Conservation (phyloP, 352 stramenopile species). For the Elongisporangium prolatum region DNA sequence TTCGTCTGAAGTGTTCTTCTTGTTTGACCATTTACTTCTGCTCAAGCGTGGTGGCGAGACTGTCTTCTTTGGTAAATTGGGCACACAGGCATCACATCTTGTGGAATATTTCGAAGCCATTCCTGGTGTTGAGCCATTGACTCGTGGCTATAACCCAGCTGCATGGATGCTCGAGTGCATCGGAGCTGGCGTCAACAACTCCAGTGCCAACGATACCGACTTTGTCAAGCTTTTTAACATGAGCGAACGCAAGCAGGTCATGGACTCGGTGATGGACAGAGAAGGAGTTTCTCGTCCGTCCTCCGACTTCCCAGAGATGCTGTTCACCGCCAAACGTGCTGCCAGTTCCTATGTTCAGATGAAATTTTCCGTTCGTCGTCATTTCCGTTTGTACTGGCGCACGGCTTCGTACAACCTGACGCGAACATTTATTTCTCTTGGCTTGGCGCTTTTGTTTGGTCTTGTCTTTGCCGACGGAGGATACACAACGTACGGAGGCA, state of each 20-base stretch:
- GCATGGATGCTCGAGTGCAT: conserved; percentile 30
- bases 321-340: conserved; percentile 14
- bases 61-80: conserved; percentile 80
- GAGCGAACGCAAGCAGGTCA: conserved; percentile 4
- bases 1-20: conserved; percentile 68
- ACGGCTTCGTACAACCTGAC: conserved; percentile 14
- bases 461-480: conserved; percentile 14
- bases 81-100: conserved; percentile 28
- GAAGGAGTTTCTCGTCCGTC: conserved; percentile 3
- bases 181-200: conserved; percentile 58
- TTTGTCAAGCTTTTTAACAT: conserved; percentile 21
- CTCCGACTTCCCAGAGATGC: conserved; percentile 1
- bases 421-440: conserved; percentile 13
- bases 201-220: conserved; percentile 42
- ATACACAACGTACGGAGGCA: conserved; percentile 17
- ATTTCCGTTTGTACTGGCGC: conserved; percentile 31
- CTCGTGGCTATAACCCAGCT: conserved; percentile 21
- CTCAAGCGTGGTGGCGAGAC: conserved; percentile 42
- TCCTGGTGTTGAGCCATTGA: conserved; percentile 25
- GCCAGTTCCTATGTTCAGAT: conserved; percentile 11
- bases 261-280: conserved; percentile 13
- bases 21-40: conserved; percentile 75
- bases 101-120: conserved; percentile 41
- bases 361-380: conserved; percentile 10
- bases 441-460: conserved; percentile 11